Evolutionary conservation across 768 basidiomycete genomes (phyloP).

Genomic region (Rhodotorula babjevae): DNA sequence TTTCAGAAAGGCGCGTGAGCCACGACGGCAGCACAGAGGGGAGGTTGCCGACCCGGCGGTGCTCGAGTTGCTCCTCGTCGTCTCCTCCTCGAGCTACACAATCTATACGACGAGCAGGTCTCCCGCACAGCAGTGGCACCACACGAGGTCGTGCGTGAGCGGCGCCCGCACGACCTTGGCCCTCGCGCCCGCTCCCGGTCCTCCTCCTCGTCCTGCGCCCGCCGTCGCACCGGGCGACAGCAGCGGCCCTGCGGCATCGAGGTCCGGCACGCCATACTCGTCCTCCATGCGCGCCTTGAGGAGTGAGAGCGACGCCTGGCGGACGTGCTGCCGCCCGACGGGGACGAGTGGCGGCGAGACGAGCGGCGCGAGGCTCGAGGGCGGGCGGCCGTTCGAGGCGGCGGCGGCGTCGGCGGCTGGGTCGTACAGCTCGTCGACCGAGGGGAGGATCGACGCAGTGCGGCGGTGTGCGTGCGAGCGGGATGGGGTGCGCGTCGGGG

Average conservation of each 20-base stretch:
- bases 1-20: too few relatives aligned
- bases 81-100: too few relatives aligned
- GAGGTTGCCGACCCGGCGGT: too few relatives aligned
- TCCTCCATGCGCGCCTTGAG: conserved; percentile 84
- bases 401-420: not conserved
- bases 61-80: too few relatives aligned
- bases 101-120: conserved; percentile 8
- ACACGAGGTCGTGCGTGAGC: conserved; percentile 15
- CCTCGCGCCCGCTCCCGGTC: not conserved
- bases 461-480: conserved; percentile 16
- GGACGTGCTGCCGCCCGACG: conserved; percentile 5
- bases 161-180: not conserved
- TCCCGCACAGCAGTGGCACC: conserved; percentile 9
- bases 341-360: conserved; percentile 6
- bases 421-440: conserved; percentile 9
- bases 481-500: not conserved
- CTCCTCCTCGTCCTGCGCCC: not conserved
- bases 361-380: not conserved
- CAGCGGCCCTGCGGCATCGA: not conserved
- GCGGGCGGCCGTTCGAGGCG: too few relatives aligned
- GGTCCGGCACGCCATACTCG: conserved; percentile 49
- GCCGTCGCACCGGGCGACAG: not conserved
- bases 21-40: too few relatives aligned
- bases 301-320: conserved; percentile 48
- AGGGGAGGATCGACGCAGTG: not conserved